Conservation (phyloP, 495 filamentous ascomycete species). For the Pyrenula massariospora region DNA sequence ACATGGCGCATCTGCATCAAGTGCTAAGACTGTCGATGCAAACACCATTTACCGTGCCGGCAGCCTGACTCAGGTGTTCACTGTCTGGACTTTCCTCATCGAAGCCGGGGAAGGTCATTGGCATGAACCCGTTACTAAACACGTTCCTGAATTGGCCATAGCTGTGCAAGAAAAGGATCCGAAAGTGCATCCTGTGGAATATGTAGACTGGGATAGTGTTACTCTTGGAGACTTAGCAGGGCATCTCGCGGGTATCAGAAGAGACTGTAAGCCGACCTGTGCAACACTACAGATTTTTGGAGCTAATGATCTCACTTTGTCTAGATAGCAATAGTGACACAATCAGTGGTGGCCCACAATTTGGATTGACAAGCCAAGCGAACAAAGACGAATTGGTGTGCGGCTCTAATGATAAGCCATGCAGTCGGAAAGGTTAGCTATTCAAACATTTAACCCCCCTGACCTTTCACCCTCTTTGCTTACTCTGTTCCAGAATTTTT, state of each 20-base stretch:
- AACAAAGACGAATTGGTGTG: slow-evolving; percentile 13
- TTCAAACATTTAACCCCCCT: neutral
- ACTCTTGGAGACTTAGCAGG: slow-evolving; percentile 28
- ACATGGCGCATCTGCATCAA: slow-evolving; percentile 14
- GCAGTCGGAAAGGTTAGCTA: slow-evolving; percentile 1
- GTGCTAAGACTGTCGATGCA: slow-evolving; percentile 17
- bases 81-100: slow-evolving; percentile 30
- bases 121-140: slow-evolving; percentile 33
- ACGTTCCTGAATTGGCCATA: slow-evolving; percentile 37
- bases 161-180: neutral
- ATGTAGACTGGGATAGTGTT: slow-evolving; percentile 31
- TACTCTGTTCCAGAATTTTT: slow-evolving; percentile 26
- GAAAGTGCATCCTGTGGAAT: slow-evolving; percentile 10
- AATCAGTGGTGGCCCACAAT: too few relatives aligned
- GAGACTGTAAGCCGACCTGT: slow-evolving; percentile 27
- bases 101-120: slow-evolving; percentile 33
- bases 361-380: slow-evolving; percentile 23
- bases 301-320: too few relatives aligned
- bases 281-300: too few relatives aligned
- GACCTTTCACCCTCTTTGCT: neutral
- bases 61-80: slow-evolving; percentile 35
- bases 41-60: slow-evolving; percentile 35
- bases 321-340: too few relatives aligned
- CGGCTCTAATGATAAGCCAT: slow-evolving; percentile 7
- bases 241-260: slow-evolving; percentile 27